phyloP scores from a whole-genome alignment of 176 grass and related monocot species.

The Rhipidocladum racemiflorum region DNA sequence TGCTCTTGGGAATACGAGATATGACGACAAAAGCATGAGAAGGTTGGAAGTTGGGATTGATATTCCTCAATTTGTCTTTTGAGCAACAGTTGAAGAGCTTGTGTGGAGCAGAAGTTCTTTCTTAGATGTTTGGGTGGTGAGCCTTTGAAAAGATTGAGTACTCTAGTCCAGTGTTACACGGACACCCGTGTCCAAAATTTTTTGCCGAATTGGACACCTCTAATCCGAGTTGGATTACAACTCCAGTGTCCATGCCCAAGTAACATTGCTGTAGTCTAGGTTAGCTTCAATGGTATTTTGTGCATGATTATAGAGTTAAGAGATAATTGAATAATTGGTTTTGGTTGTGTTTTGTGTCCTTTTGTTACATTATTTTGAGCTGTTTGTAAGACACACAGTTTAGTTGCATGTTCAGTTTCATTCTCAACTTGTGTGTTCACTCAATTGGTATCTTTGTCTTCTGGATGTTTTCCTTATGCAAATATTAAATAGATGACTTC shows the following conservation, averaged over 20 bases:
- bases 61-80: background rate
- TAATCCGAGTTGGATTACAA: no score
- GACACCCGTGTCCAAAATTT: no score
- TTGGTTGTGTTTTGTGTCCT: background rate
- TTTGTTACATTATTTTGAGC: background rate
- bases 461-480: background rate
- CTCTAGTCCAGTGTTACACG: no score
- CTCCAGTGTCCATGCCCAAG: no score
- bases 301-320: background rate
- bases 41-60: background rate
- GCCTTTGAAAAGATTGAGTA: background rate
- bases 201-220: no score
- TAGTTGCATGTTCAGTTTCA: background rate
- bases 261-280: no score
- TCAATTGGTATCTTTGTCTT: background rate
- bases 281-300: background rate
- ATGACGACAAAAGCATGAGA: constrained; percentile 16
- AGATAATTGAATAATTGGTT: background rate
- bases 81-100: constrained; percentile 14
- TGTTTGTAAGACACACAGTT: background rate
- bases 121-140: background rate
- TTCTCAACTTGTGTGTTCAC: background rate
- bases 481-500: background rate
- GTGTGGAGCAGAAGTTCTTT: background rate
- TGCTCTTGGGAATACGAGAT: background rate